Conservation (phyloP, 2,329 filamentous ascomycete species). For the Fusarium nelsonii region DNA sequence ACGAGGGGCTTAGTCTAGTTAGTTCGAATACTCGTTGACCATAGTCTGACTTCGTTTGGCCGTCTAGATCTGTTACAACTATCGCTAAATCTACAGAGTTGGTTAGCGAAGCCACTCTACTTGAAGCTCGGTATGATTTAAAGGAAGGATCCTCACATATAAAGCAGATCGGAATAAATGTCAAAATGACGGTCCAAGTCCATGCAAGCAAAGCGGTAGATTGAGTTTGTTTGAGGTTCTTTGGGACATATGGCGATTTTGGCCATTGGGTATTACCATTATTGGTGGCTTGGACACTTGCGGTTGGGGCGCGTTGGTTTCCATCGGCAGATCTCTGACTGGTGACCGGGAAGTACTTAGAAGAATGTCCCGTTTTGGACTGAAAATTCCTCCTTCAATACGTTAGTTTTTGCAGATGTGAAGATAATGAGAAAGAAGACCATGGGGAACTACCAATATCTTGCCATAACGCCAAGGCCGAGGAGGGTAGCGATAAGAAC, state of each 20-base stretch:
- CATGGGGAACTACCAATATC: background rate
- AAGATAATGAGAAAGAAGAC: background rate
- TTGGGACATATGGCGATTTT: background rate
- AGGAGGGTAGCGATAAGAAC: background rate
- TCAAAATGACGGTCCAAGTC: background rate
- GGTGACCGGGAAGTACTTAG: no score
- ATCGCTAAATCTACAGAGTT: background rate
- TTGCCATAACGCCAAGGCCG: background rate
- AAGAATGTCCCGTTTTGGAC: background rate
- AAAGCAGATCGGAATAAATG: background rate
- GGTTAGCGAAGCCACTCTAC: background rate
- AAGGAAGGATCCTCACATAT: background rate
- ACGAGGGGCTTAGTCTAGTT: background rate
- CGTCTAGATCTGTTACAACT: background rate
- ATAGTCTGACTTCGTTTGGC: background rate
- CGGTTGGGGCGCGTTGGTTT: no score
- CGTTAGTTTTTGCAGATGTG: no score
- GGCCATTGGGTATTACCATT: no score
- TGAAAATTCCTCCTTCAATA: background rate
- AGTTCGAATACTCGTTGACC: background rate
- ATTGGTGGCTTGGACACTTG: no score
- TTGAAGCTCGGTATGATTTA: rapidly evolving
- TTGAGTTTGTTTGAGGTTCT: background rate
- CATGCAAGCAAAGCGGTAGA: background rate
- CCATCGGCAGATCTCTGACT: no score